Evolutionary conservation across 495 filamentous ascomycete genomes (phyloP), one percentile per base, ranked within the genome.

Genomic region (Aspergillus incahuasiensis): DNA sequence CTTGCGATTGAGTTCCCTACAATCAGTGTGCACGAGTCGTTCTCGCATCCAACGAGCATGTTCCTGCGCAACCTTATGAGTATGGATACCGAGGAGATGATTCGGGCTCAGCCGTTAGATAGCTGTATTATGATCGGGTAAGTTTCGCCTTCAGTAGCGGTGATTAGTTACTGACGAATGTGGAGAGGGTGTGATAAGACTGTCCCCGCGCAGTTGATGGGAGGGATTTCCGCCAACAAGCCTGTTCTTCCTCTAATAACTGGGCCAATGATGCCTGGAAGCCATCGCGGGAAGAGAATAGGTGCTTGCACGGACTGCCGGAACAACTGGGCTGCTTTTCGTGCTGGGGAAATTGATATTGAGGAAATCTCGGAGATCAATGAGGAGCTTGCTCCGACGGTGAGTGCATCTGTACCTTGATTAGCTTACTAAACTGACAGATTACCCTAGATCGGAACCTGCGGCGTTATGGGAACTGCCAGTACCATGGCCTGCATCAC

Each of bases 41-140:
- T 87, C 62, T 77, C 83, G 0, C 65, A 77, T 41, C 84, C 84
- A 3, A 86, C 84, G 8, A 88, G 85, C 67, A 88, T 88, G 84
- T 86, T 81, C 52, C 56, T 86, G 52, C 63, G 85, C 41, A 88
- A 87, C 62, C 49, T 87, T 41, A 87, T 88, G 84, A 83, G 81
- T 58, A 85, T 88, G 82, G 84, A 88, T 61, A 87, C 85, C 0
- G 85, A 88, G 63, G 85, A 87, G 68, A 86, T 88, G 85, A 80
- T 88, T 19, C 61, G 65, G 22, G 83, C 84, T 13, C 83, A 87
- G 64, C 84, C 85, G 0, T 70, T 85, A 8, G 84, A 87, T 65
- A 81, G 80, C 0, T 82, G 80, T 41, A 75, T 88, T 22, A 73
- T 86, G 63, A 80, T 88, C 55, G 85, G 85, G 83, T 84, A 52